Conservation (phyloP, 176 grass and related monocot genomes). For the Paspalum notatum region DNA sequence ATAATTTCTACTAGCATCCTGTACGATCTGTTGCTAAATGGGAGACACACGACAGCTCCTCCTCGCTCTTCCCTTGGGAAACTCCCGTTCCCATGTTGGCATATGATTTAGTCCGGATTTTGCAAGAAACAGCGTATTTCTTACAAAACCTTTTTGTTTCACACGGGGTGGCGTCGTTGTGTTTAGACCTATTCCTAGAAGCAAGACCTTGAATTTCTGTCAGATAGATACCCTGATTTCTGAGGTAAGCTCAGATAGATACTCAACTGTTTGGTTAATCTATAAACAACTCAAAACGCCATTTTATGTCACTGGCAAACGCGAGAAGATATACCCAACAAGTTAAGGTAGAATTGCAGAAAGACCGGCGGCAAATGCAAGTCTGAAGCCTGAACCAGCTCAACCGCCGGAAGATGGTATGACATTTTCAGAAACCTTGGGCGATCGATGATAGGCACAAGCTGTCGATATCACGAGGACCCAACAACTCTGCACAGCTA, state of each 20-base stretch:
- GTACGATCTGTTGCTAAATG: slow-evolving; percentile 16
- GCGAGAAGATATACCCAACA: neutral
- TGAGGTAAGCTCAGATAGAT: too few relatives aligned
- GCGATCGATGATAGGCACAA: neutral
- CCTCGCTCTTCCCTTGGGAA: neutral
- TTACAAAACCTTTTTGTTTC: neutral
- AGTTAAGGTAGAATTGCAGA: neutral
- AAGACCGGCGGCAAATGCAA: neutral
- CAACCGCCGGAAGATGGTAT: neutral
- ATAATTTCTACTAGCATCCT: neutral
- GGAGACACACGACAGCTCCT: slow-evolving; percentile 30
- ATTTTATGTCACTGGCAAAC: neutral
- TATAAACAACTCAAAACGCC: neutral
- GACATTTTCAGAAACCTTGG: slow-evolving; percentile 2
- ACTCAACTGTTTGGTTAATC: neutral
- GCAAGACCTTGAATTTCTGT: neutral
- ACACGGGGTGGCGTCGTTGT: neutral
- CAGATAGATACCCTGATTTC: neutral
- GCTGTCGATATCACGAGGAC: slow-evolving; percentile 6
- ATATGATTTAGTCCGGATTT: neutral
- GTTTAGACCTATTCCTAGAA: neutral
- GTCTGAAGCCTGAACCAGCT: neutral
- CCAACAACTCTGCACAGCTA: slow-evolving; percentile 10
- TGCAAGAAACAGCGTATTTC: neutral
- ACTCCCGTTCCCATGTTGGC: neutral